These are phyloP conservation scores for Phytophthora pistaciae DNA, from an alignment of 352 stramenopile genomes.

Conservation along the genomic window DNA sequence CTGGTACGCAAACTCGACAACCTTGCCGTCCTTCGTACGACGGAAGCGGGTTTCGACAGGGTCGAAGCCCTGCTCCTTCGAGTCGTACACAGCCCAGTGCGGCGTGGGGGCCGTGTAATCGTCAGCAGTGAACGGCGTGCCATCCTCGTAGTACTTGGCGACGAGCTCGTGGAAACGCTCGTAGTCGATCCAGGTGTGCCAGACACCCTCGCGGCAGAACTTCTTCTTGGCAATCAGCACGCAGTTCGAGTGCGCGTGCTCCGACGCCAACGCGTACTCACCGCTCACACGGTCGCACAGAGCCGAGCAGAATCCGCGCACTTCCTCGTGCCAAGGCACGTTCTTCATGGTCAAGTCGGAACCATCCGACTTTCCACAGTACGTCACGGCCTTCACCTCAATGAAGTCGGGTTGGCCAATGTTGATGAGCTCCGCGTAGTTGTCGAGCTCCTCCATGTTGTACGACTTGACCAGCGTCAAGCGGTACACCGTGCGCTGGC, in stretches of 20 bases:
- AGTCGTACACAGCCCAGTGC: conserved; percentile 96
- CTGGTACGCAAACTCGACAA: conserved; percentile 87
- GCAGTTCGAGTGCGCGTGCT: conserved; percentile 97
- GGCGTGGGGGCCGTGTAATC: conserved; percentile 97
- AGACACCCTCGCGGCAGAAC: conserved; percentile 91
- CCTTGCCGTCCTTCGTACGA: conserved; percentile 88
- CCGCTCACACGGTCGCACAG: conserved; percentile 81
- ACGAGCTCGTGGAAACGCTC: conserved; percentile 96
- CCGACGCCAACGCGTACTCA: conserved; percentile 94
- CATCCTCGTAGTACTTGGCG: conserved; percentile 82
- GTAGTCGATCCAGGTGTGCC: conserved; percentile 99
- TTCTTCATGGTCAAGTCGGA: conserved; percentile 99
- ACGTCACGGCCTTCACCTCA: conserved; percentile 98
- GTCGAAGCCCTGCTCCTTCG: conserved; percentile 97
- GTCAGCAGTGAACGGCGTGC: conserved; percentile 89
- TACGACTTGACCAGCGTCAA: conserved; percentile 98
- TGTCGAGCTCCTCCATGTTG: conserved; percentile 97
- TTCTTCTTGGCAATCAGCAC: conserved; percentile 95
- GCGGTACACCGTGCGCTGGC: conserved; percentile 96
- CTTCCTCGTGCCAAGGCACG: conserved; percentile 98
- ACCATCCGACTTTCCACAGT: conserved; percentile 98
- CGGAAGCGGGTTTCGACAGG: conserved; percentile 94
- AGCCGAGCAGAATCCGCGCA: conserved; percentile 92
- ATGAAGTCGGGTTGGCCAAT: conserved; percentile 94
- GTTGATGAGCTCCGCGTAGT: conserved; percentile 95